Evolutionary conservation across 257 asterid species (phyloP).

Genomic region (Plantago elongata): DNA sequence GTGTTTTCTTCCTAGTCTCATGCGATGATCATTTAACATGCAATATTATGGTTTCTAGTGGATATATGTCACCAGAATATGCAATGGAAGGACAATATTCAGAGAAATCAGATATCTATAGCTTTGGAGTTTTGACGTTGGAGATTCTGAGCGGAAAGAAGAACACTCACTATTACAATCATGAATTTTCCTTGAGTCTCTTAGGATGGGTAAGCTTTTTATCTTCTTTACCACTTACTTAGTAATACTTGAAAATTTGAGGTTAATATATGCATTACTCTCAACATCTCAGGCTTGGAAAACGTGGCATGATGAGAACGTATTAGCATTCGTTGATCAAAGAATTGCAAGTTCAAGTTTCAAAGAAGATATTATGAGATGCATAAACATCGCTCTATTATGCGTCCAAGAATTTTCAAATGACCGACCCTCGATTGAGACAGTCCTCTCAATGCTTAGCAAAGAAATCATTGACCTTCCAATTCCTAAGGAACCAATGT

Average conservation of each 20-base stretch:
- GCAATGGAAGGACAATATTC: slow-evolving; percentile 40
- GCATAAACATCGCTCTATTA: slow-evolving; percentile 23
- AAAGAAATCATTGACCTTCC: slow-evolving; percentile 22
- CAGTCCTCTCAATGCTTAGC: slow-evolving; percentile 24
- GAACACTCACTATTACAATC: slow-evolving; percentile 26
- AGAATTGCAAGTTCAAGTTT: slow-evolving; percentile 15
- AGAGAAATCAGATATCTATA: slow-evolving; percentile 36
- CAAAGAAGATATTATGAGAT: slow-evolving; percentile 20
- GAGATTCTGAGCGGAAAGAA: slow-evolving; percentile 48
- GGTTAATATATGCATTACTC: not conserved
- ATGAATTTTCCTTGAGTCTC: slow-evolving; percentile 24
- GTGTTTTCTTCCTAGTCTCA: not conserved
- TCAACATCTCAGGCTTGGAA: slow-evolving; percentile 36
- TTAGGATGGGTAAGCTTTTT: slow-evolving; percentile 34
- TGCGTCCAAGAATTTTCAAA: slow-evolving; percentile 22
- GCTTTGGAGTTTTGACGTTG: slow-evolving; percentile 43
- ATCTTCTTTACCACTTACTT: not conserved
- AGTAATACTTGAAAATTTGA: not conserved
- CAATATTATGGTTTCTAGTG: slow-evolving; percentile 22
- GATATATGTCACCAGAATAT: slow-evolving; percentile 52
- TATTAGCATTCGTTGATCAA: slow-evolving; percentile 19
- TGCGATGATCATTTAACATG: not conserved
- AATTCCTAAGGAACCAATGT: slow-evolving; percentile 17
- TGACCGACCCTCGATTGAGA: slow-evolving; percentile 15
- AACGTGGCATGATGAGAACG: slow-evolving; percentile 31